Conservation (phyloP, 164 flowering plant genomes). For the Akebia trifoliata region DNA sequence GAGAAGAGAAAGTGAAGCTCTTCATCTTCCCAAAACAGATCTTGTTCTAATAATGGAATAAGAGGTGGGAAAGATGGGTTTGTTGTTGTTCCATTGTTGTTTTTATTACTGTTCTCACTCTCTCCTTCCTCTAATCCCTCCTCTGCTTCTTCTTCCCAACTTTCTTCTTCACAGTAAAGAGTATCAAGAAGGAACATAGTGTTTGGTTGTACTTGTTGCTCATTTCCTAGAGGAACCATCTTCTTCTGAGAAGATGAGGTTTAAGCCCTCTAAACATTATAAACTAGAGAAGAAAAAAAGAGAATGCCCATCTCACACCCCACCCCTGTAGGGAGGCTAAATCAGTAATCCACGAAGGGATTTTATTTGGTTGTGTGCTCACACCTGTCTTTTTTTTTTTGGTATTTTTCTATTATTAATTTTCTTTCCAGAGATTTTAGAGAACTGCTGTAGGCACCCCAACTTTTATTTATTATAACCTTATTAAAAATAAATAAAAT, state of each 20-base stretch:
- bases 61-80: slow-evolving; percentile 1
- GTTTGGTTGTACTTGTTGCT: slow-evolving; percentile 12
- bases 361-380: no score
- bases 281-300: neutral
- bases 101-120: neutral
- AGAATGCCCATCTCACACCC: no score
- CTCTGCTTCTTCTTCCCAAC: slow-evolving; percentile 28
- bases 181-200: slow-evolving; percentile 32
- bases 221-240: slow-evolving; percentile 28
- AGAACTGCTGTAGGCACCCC: no score
- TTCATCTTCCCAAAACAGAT: slow-evolving; percentile 58
- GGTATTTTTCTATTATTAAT: no score
- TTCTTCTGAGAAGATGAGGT: slow-evolving; percentile 51
- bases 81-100: neutral
- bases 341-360: no score
- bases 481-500: no score
- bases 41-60: slow-evolving; percentile 31
- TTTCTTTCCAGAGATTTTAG: no score
- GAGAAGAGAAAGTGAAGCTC: slow-evolving; percentile 45
- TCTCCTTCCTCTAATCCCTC: slow-evolving; percentile 13
- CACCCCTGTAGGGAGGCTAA: no score
- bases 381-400: no score
- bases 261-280: slow-evolving; percentile 27
- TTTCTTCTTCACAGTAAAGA: slow-evolving; percentile 60
- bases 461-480: no score